A percentile compares a stretch with the other conserved stretches of the same genome.
Evolutionary conservation across 2,329 filamentous ascomycete genomes (phyloP).

Genomic region (Cladosporium sp.): DNA sequence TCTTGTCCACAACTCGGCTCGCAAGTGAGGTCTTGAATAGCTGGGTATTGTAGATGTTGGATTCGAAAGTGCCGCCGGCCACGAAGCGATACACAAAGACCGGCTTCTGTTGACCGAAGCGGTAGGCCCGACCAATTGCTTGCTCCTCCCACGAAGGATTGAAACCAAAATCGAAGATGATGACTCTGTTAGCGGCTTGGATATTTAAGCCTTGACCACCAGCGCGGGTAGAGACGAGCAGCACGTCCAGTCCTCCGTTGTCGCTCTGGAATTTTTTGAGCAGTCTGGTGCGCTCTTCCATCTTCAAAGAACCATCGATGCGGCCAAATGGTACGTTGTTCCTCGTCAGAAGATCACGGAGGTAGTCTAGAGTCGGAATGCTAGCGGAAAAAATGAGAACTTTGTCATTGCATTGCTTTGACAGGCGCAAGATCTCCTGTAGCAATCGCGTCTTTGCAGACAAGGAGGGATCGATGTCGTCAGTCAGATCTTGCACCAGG

Average conservation of each 20-base stretch:
- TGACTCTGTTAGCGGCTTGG: slow-evolving; percentile 74
- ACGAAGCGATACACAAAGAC: slow-evolving; percentile 84
- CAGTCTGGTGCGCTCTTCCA: slow-evolving; percentile 55
- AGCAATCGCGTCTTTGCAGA: slow-evolving; percentile 69
- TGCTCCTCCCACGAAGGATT: slow-evolving; percentile 81
- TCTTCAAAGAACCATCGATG: slow-evolving; percentile 63
- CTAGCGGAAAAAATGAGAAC: slow-evolving; percentile 77
- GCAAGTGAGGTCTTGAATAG: slow-evolving; percentile 82
- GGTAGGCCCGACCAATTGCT: slow-evolving; percentile 80
- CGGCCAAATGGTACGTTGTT: slow-evolving; percentile 48
- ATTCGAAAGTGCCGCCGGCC: slow-evolving; percentile 74
- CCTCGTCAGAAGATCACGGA: slow-evolving; percentile 54
- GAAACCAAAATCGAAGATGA: slow-evolving; percentile 80
- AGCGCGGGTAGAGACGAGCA: slow-evolving; percentile 77
- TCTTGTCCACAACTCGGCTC: slow-evolving; percentile 76
- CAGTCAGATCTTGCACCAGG: slow-evolving; percentile 30
- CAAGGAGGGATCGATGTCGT: slow-evolving; percentile 44
- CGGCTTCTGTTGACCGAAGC: slow-evolving; percentile 73
- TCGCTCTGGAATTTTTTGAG: slow-evolving; percentile 66
- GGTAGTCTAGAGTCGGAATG: slow-evolving; percentile 64
- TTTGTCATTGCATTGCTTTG: slow-evolving; percentile 62
- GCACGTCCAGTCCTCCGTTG: slow-evolving; percentile 49
- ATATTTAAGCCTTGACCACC: slow-evolving; percentile 84
- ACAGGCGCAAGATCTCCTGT: slow-evolving; percentile 64
- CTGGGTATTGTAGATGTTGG: slow-evolving; percentile 65